Percentiles rank a stretch among this genome's conserved stretches.
These are phyloP conservation scores for Syncephalastrum sp. DNA, from an alignment of 371 early-diverging fungal species.

Conservation along the genomic window DNA sequence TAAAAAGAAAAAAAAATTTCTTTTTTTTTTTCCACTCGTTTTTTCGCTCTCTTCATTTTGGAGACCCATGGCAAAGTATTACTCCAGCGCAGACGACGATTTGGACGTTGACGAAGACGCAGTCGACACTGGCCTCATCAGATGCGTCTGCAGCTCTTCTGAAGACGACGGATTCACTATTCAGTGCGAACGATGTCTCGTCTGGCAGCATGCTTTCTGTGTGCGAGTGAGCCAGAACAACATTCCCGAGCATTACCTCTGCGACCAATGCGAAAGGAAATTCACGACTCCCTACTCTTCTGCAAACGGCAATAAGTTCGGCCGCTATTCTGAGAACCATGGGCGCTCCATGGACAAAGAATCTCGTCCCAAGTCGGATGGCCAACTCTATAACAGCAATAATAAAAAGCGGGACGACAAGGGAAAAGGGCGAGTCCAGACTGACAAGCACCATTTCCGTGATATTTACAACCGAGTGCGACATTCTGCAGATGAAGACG, in stretches of 20 bases:
- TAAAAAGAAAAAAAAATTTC: no score
- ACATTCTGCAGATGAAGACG: slow-evolving; percentile 6
- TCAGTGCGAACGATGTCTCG: slow-evolving; percentile 91
- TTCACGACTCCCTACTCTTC: neutral
- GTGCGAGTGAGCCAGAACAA: slow-evolving; percentile 61
- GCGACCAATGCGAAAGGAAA: slow-evolving; percentile 66
- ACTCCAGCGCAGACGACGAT: slow-evolving; percentile 17
- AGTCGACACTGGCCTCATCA: slow-evolving; percentile 84
- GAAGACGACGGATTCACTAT: slow-evolving; percentile 99
- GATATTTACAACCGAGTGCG: slow-evolving; percentile 13
- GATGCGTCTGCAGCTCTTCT: slow-evolving; percentile 91
- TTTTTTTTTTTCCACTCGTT: no score
- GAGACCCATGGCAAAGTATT: no score
- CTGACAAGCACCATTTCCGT: slow-evolving; percentile 9
- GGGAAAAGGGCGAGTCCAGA: slow-evolving; percentile 3
- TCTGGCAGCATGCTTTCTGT: slow-evolving; percentile 96
- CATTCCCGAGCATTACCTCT: slow-evolving; percentile 84
- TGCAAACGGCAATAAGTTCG: no score
- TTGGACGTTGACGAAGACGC: slow-evolving; percentile 29
- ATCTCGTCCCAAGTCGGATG: slow-evolving; percentile 6
- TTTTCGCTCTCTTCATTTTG: no score
- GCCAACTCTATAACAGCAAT: neutral
- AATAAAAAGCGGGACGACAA: slow-evolving; percentile 2
- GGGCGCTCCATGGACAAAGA: slow-evolving; percentile 1
- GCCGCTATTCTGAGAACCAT: no score